Evolutionary conservation across 1,284 basidiomycete genomes (phyloP), one percentile per base, ranked within the genome.

Genomic region (Schizophyllum amplum): DNA sequence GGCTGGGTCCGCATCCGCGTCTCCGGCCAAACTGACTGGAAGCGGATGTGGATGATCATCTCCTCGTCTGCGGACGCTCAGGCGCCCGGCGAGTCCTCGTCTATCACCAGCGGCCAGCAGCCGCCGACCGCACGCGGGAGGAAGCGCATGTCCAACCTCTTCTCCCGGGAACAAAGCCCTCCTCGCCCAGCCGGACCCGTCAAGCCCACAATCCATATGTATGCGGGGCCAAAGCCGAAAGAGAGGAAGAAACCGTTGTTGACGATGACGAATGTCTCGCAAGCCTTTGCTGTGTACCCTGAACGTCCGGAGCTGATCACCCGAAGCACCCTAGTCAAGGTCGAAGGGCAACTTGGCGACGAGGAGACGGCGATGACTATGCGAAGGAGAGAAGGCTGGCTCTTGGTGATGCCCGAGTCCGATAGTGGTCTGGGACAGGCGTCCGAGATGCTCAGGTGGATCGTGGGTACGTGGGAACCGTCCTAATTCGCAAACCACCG

Each of bases 11-110:
- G 90, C 62, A 84, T 95, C 24, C 86, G 97, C 49, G 81, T 98
- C 53, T 92, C 95, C 53, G 95, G 95, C 17, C 92, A 95, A 65
- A 96, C 92, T 1, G 94, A 98, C 64, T 99, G 96, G 96, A 94
- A 94, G 66, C 82, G 84, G 53, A 80, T 95, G 56, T 99, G 93
- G 91, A 85, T 94, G 76, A 83, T 90, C 5, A 76, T 98, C 15
- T 77, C 72, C 55, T 78, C 80, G 52, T 74, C 75, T 20, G 65
- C 67, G 13, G 71, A 73, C 25, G 63, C 60, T 11, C 48, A 50
- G 13, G 48, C 24, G 17, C 52, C 48, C 4, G 47, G 48, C 22
- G 47, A 61, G n/a, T 58, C 60, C 48, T 33, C 59, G 13, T 23
- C 51, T 24, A 53, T 51, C 0, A 51, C 63, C 61, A 48, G 20